These are phyloP conservation scores for Populus davidiana DNA, from an alignment of 345 rosid genomes.

Conservation along the genomic window DNA sequence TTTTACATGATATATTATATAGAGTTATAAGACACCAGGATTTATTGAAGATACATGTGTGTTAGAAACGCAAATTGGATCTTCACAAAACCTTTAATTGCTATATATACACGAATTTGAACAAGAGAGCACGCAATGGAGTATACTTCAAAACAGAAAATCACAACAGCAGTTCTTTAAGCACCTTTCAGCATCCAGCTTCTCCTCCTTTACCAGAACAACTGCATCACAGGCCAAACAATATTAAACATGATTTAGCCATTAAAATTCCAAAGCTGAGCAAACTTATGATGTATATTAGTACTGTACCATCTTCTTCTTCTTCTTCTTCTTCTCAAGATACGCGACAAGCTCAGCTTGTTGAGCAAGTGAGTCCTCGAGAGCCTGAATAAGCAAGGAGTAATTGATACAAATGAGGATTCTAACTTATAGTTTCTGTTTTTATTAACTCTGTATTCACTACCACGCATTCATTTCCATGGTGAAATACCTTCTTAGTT, in stretches of 20 bases:
- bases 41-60: not conserved
- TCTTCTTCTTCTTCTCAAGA: conserved; percentile 82
- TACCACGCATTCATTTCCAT: not conserved
- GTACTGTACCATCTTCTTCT: conserved; percentile 56
- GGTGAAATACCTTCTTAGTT: conserved; percentile 62
- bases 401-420: not conserved
- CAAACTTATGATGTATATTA: not conserved
- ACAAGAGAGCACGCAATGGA: conserved; percentile 25
- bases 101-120: conserved; percentile 12
- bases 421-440: not conserved
- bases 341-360: conserved; percentile 75
- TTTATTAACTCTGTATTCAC: not conserved
- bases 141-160: conserved; percentile 6
- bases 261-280: not conserved
- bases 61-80: not conserved
- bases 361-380: conserved; percentile 65
- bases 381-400: conserved; percentile 46
- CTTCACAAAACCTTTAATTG: conserved; percentile 18
- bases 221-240: conserved; percentile 34
- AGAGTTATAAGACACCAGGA: not conserved
- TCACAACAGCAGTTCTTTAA: conserved; percentile 16
- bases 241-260: conserved; percentile 9
- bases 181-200: conserved; percentile 20
- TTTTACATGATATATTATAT: not conserved
- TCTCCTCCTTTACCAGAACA: conserved; percentile 38